Evolutionary conservation across 1,284 basidiomycete species (phyloP).

Genomic region (Naganishia sp.): DNA sequence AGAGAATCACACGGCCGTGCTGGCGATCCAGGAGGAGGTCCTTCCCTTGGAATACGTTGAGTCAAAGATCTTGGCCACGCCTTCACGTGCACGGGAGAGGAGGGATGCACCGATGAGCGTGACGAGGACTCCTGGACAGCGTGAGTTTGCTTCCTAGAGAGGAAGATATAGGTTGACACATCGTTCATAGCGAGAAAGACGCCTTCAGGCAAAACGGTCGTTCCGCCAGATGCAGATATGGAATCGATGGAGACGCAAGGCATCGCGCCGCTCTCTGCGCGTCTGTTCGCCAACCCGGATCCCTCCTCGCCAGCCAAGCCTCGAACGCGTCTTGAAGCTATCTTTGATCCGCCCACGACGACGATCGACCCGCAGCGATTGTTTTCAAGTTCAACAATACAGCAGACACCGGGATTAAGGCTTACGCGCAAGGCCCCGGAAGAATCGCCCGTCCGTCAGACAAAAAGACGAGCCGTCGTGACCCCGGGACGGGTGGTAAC

Average conservation of each 20-base stretch:
- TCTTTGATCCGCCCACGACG: conserved; percentile 7
- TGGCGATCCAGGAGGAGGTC: conserved; percentile 2
- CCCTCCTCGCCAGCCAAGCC: conserved; percentile 7
- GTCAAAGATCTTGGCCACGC: background rate
- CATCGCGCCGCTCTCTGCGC: background rate
- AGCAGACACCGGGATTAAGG: background rate
- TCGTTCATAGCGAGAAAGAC: conserved; percentile 21
- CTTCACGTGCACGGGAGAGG: conserved; percentile 1
- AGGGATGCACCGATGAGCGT: background rate
- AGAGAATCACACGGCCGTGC: background rate
- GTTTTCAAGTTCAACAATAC: background rate
- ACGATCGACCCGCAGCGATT: conserved; percentile 5
- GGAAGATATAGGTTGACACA: too few relatives aligned
- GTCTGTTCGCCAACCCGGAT: background rate
- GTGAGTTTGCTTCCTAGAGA: too few relatives aligned
- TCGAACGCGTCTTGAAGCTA: conserved; percentile 6
- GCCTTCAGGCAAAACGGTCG: conserved; percentile 18
- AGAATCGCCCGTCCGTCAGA: background rate
- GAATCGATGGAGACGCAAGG: background rate
- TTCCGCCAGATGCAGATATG: conserved; percentile 7
- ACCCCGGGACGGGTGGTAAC: background rate
- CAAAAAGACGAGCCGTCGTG: conserved; percentile 5
- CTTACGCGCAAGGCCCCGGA: conserved; percentile 3
- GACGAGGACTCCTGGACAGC: conserved; percentile 29
- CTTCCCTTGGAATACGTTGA: background rate